phyloP scores from a whole-genome alignment of 768 basidiomycete species.

The Lentinula aciculospora region DNA sequence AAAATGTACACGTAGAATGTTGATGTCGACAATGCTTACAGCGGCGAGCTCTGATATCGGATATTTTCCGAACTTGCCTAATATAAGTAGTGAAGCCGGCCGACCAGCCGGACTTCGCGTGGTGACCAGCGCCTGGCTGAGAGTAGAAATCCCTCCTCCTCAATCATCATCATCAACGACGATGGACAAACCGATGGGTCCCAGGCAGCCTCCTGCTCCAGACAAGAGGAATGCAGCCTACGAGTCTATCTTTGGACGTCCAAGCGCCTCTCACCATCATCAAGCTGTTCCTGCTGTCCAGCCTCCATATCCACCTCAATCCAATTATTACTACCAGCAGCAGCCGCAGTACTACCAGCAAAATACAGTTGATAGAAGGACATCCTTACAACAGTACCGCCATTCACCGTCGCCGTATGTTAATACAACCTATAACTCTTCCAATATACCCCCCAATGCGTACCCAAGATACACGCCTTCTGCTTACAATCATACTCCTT shows the following conservation, averaged over 20 bases:
- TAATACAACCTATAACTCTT: slow-evolving; percentile 20
- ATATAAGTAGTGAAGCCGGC: no score
- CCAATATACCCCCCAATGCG: slow-evolving; percentile 21
- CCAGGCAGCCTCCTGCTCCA: slow-evolving; percentile 36
- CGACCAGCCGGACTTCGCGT: background rate
- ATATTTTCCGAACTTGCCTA: no score
- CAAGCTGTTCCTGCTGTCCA: slow-evolving; percentile 18
- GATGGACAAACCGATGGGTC: slow-evolving; percentile 56
- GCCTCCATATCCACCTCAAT: slow-evolving; percentile 15
- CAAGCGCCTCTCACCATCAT: slow-evolving; percentile 51
- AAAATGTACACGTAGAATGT: no score
- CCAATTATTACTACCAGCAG: slow-evolving; percentile 19
- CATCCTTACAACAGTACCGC: slow-evolving; percentile 22
- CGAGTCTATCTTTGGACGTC: slow-evolving; percentile 83
- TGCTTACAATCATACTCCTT: slow-evolving; percentile 14
- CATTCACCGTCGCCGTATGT: slow-evolving; percentile 15
- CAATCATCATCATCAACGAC: slow-evolving; percentile 8
- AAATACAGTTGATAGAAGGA: slow-evolving; percentile 38
- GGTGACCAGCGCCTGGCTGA: slow-evolving; percentile 3
- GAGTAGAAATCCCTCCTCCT: slow-evolving; percentile 1
- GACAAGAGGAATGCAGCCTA: slow-evolving; percentile 81
- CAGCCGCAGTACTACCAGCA: slow-evolving; percentile 28
- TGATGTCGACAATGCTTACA: no score
- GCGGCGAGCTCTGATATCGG: no score
- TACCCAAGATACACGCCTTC: slow-evolving; percentile 8